Percentiles rank a stretch among this genome's conserved stretches.
Evolutionary conservation across 78 protist species (phyloP).

Genomic region (Polysphondylium violaceum): DNA sequence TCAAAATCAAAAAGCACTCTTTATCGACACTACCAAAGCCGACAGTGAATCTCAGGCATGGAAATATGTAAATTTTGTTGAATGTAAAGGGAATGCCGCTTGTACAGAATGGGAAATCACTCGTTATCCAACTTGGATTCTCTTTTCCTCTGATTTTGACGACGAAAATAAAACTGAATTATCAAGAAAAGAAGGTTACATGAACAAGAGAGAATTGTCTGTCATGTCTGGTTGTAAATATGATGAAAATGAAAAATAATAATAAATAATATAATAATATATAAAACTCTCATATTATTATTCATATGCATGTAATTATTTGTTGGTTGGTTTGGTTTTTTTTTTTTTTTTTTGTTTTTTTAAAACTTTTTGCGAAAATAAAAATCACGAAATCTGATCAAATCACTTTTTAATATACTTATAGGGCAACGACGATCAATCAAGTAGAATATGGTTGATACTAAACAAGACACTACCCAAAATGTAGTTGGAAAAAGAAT

Average conservation of each 20-base stretch:
- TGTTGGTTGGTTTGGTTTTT: no score
- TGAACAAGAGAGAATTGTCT: conserved; percentile 6
- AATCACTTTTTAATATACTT: no score
- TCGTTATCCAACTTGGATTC: conserved; percentile 68
- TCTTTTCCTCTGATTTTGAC: background rate
- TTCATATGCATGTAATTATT: no score
- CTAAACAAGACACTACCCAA: no score
- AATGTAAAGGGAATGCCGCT: conserved; percentile 2
- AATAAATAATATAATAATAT: no score
- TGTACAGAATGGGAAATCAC: conserved; percentile 9
- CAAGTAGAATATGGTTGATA: no score
- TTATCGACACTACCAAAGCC: background rate
- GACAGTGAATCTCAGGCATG: conserved; percentile 26
- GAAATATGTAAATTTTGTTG: conserved; percentile 38
- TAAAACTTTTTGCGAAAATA: no score
- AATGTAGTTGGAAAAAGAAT: conserved; percentile 29
- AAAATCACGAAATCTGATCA: no score
- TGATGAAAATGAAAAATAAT: background rate
- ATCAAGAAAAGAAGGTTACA: conserved; percentile 39
- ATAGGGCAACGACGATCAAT: no score
- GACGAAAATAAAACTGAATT: background rate
- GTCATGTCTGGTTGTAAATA: conserved; percentile 61
- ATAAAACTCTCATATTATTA: no score
- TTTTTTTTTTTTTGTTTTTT: no score
- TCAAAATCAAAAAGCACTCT: conserved; percentile 36